phyloP scores from a whole-genome alignment of 257 asterid genomes.

The Solanum megistacrolobum region DNA sequence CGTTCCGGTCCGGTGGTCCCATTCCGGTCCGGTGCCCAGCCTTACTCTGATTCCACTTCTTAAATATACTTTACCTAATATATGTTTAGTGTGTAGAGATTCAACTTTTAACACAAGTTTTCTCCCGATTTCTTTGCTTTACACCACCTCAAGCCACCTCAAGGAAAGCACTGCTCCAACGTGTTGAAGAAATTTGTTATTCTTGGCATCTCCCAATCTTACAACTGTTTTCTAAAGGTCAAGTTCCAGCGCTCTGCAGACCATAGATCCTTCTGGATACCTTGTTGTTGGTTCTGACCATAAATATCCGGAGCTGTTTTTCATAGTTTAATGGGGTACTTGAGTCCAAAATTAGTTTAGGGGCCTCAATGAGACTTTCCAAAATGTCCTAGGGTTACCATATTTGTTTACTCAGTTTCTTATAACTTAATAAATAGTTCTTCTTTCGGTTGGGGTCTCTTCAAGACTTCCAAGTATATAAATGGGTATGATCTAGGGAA shows the following conservation, averaged over 20 bases:
- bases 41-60: neutral
- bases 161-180: neutral
- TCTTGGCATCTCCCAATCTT: neutral
- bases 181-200: neutral
- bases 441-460: neutral
- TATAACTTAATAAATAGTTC: neutral
- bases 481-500: neutral
- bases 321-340: neutral
- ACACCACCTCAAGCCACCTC: neutral
- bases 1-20: too few species aligned
- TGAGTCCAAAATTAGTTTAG: neutral
- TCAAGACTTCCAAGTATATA: neutral
- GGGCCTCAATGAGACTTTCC: neutral
- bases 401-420: neutral
- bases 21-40: too few species aligned
- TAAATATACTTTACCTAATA: neutral
- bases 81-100: neutral
- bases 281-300: neutral
- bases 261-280: neutral
- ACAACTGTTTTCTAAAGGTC: neutral
- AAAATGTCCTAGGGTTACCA: neutral
- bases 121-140: neutral
- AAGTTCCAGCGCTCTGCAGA: neutral
- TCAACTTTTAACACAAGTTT: neutral
- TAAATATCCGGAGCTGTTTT: neutral